phyloP scores from a whole-genome alignment of 805 yeast species.

The Candida odintsovae region DNA sequence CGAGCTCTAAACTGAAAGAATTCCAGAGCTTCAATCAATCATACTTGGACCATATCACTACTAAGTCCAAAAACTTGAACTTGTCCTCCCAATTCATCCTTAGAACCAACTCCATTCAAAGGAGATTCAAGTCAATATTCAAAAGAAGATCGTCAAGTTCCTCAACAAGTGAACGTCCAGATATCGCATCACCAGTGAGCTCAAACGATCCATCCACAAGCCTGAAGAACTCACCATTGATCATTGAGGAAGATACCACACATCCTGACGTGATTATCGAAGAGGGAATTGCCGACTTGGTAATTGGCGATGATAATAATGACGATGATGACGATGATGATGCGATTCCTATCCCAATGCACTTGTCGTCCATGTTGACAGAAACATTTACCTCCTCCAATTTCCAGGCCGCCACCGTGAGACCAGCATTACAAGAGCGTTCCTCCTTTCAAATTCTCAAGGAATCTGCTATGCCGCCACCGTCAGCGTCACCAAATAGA shows the following conservation, averaged over 20 bases:
- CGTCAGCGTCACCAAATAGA: background rate
- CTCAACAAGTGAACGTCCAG: background rate
- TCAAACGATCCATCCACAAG: background rate
- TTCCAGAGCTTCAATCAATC: conserved; percentile 21
- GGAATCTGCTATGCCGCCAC: background rate
- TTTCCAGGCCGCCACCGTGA: background rate
- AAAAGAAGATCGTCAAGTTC: conserved; percentile 14
- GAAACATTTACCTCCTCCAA: conserved; percentile 1
- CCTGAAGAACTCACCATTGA: background rate
- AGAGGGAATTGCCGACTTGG: background rate
- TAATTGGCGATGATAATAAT: background rate
- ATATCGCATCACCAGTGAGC: background rate
- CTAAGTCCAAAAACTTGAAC: background rate
- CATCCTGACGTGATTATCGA: background rate
- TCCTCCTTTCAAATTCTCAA: background rate
- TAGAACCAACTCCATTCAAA: conserved; percentile 14
- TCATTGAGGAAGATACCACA: background rate
- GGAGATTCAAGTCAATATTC: conserved; percentile 21
- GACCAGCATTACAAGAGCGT: background rate
- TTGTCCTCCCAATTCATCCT: background rate
- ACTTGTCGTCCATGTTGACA: background rate
- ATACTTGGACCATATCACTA: conserved; percentile 8
- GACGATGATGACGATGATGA: conserved; percentile 5
- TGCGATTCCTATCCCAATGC: conserved; percentile 5
- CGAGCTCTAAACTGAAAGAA: conserved; percentile 3